A percentile compares a stretch with the other conserved stretches of the same genome.
Evolutionary conservation across 108 stramenopile species (phyloP).

Genomic region (Conticribra weissflogii): DNA sequence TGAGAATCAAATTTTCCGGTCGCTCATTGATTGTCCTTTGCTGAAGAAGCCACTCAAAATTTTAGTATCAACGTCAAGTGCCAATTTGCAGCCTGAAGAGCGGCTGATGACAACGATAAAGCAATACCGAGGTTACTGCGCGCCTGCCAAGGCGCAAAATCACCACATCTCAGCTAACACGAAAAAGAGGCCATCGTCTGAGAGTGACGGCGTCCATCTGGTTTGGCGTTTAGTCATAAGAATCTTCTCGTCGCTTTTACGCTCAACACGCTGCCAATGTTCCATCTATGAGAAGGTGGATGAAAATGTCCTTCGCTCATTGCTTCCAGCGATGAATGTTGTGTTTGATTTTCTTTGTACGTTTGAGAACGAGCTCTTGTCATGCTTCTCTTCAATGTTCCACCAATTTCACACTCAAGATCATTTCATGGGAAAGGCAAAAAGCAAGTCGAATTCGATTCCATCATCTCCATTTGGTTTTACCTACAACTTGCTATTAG

Average conservation of each 20-base stretch:
- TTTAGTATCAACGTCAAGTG: conserved; percentile 3
- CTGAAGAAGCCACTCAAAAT: conserved; percentile 18
- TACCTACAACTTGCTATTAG: conserved; percentile 40
- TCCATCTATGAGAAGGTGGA: conserved; percentile 25
- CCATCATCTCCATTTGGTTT: conserved; percentile 36
- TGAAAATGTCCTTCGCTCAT: conserved; percentile 22
- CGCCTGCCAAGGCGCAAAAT: conserved; percentile 4
- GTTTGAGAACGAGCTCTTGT: conserved; percentile 41
- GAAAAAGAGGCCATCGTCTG: conserved; percentile 1
- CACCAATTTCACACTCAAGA: conserved; percentile 16
- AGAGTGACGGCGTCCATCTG: conserved; percentile 39
- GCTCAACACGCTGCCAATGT: conserved; percentile 30
- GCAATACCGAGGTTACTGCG: conserved; percentile 34
- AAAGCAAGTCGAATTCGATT: conserved; percentile 28
- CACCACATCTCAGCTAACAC: not conserved
- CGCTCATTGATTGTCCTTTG: conserved; percentile 41
- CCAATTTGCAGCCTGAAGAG: not conserved
- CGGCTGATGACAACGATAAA: not conserved
- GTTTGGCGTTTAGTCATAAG: conserved; percentile 36
- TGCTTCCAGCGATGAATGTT: conserved; percentile 18
- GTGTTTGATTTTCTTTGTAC: conserved; percentile 40
- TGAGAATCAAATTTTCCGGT: conserved; percentile 25
- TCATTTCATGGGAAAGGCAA: conserved; percentile 4
- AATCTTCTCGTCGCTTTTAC: conserved; percentile 35
- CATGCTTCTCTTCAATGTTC: conserved; percentile 34